phyloP scores from a whole-genome alignment of 371 early-diverging fungal genomes.

The Zychaea mexicana region DNA sequence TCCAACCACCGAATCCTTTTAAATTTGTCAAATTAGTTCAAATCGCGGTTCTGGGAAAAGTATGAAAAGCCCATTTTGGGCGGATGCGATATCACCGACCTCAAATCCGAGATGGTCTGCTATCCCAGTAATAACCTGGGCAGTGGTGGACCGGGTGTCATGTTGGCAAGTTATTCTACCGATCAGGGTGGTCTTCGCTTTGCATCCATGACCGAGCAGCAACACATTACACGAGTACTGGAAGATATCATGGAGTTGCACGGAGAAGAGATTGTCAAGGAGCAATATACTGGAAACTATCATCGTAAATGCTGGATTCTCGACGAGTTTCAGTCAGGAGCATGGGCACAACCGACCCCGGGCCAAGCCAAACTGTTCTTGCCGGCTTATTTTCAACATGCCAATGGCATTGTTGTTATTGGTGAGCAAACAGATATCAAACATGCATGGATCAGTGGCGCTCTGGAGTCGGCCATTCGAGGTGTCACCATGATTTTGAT shows the following conservation, averaged over 20 bases:
- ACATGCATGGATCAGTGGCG: constrained; percentile 32
- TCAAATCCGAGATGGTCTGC: constrained; percentile 18
- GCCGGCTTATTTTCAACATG: constrained; percentile 28
- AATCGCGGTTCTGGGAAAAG: constrained; percentile 39
- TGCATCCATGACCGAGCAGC: constrained; percentile 30
- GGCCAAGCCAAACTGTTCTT: constrained; percentile 30
- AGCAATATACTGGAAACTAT: constrained; percentile 34
- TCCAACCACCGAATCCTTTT: no score
- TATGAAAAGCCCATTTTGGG: constrained; percentile 29
- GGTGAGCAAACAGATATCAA: constrained; percentile 39
- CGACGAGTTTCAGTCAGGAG: constrained; percentile 29
- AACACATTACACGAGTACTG: constrained; percentile 26
- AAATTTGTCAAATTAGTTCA: no score
- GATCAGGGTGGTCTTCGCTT: constrained; percentile 24
- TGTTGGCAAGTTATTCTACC: constrained; percentile 29
- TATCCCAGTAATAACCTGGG: constrained; percentile 32
- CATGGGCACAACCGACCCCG: constrained; percentile 22
- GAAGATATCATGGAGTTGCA: constrained; percentile 33
- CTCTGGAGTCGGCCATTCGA: constrained; percentile 31
- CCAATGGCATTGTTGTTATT: constrained; percentile 27
- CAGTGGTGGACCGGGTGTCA: constrained; percentile 26
- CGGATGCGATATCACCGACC: constrained; percentile 31
- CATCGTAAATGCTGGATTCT: constrained; percentile 27
- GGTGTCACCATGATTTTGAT: constrained; percentile 33
- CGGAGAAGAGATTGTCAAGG: constrained; percentile 26